Base-by-base conservation (phyloP, 768 basidiomycete species). In the Mycena sanguinolenta region DNA sequence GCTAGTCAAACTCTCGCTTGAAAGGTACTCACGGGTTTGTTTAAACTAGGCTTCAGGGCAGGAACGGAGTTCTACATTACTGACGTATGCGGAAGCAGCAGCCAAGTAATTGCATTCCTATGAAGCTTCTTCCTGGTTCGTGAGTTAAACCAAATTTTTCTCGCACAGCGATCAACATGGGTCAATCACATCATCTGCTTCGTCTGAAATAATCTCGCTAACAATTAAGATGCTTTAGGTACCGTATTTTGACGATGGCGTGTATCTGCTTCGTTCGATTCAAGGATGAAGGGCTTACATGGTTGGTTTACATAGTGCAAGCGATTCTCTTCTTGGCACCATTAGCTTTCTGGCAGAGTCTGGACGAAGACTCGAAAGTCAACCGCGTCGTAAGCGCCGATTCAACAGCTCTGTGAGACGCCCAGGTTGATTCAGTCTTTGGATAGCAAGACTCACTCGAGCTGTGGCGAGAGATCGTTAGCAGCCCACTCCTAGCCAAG, bases 261-360 rank as follows among this genome's bases (percentile, higher is more conserved):
- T 2, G 72, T 17, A 7, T 50, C 17, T 19, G 14, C 38, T 28
- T n/a, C 16, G 13, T 30, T 52, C n/a, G n/a, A n/a, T 17, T 8
- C 14, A 23, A n/a, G n/a, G 7, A 14, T 12, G 49, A 4, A 10
- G n/a, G 7, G 0, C 38, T 49, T n/a, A 60, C 21, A 16, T 42
- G 25, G 10, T 44, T 38, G 16, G 38, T 54, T 38, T 5, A 25
- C 69, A 17, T 34, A 83, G 86, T 88, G 19, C 83, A 88, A 76
- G 87, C 89, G 0, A 88, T 90, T 67, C 89, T 90, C 67, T 90
- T 90, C 76, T 83, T 90, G 27, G 89, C 87, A 1, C 89, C 89
- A 0, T 80, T 90, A 10, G 80, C 84, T 0, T 88, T 90, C 75
- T 87, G 90, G 73, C 85, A 89, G 65, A 81, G 82, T 63, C 84